Base-by-base conservation (phyloP, 371 early-diverging fungal species). In the Haplosporangium sp. region DNA sequence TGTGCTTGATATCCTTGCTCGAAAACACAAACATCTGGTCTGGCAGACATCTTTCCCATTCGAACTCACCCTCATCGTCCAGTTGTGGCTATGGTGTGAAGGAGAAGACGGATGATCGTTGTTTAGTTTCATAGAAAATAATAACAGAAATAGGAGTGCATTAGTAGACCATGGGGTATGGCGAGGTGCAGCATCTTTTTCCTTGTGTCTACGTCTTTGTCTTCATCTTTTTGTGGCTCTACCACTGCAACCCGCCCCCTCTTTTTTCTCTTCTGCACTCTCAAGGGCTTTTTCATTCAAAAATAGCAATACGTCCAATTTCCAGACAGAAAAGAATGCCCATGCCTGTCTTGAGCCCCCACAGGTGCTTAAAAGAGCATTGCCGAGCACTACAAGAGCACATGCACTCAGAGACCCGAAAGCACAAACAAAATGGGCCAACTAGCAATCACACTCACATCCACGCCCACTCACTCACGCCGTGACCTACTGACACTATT, bases 11-110 rank as follows among this genome's bases (percentile, higher is more conserved):
- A 40, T 92, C 85, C 57, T 87, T 83, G 45, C 85, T 85, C 41
- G 90, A 88, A 79, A 97, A 94, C 36, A 96, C 97, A 86, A 95
- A 93, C 98, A 98, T 98, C 82, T 98, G 96, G 80, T 95, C 93
- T 13, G 91, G 91, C 60, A 86, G 82, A 81, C 96, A 94, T 36
- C 82, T 86, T 58, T 93, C 92, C 96, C 95, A 98, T 41, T 91
- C 86, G 82, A 98, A 98, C 43, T 88, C 86, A 20, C 82, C 82
- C 21, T 74, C 72, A 46, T 81, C 75, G 3, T 82, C 64, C 46
- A 71, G 57, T 42, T 61, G 45, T 29, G 64, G 72, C 61, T 69
- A 45, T 38, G 54, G 18, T 6, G 40, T 43, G 21, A 43, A 42
- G 43, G 54, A 20, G 12, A 36, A 36, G 18, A 59, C 5, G 47